Evolutionary conservation across 331 rosid genomes (phyloP).

Genomic region (Spiraea crenata): DNA sequence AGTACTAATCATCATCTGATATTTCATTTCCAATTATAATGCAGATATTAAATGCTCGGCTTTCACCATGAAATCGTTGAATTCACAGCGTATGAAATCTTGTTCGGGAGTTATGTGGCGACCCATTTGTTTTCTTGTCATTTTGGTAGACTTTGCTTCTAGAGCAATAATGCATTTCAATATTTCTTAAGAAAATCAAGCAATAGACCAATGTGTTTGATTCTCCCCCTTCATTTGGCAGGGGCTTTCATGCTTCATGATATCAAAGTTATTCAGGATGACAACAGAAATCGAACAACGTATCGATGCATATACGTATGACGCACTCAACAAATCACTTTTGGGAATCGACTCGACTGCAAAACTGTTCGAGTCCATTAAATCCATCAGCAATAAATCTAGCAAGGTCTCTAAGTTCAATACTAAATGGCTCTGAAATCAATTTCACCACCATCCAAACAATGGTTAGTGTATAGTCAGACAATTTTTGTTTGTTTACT

Average conservation of each 20-base stretch:
- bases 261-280: neutral
- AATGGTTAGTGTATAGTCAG: constrained; percentile 1
- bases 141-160: constrained; percentile 9
- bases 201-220: too few species aligned
- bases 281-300: constrained; percentile 1
- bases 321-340: neutral
- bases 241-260: constrained; percentile 15
- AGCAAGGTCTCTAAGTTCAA: constrained; percentile 18
- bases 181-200: too few species aligned
- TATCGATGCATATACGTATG: neutral
- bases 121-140: constrained; percentile 5
- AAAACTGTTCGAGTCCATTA: constrained; percentile 13
- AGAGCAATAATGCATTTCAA: neutral
- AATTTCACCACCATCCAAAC: neutral
- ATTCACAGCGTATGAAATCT: neutral
- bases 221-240: neutral
- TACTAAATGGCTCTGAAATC: constrained; percentile 17
- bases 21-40: neutral
- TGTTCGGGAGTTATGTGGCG: constrained; percentile 19
- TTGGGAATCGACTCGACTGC: constrained; percentile 11
- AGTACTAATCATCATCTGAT: neutral
- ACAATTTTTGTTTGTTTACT: neutral
- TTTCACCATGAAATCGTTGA: constrained; percentile 12
- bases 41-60: constrained; percentile 12
- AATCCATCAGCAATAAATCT: constrained; percentile 18